Percentiles rank a stretch among this genome's conserved stretches.
These are phyloP conservation scores for Simplicillium aogashimaense DNA, from an alignment of 2,329 filamentous ascomycete species.

Conservation along the genomic window DNA sequence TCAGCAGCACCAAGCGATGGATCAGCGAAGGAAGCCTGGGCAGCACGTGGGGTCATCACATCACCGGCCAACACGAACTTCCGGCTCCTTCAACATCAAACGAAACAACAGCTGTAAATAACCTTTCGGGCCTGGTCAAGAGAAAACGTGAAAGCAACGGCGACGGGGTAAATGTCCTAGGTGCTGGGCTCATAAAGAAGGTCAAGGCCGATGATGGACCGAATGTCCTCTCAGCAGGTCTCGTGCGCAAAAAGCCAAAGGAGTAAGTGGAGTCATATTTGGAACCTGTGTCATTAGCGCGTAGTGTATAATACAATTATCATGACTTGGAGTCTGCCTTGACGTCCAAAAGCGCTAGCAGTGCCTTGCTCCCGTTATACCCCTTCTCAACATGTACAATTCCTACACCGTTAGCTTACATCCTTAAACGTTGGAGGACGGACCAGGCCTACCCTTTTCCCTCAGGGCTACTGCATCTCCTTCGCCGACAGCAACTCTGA, in stretches of 20 bases:
- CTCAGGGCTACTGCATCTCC: too few relatives aligned
- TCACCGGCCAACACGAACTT: constrained; percentile 32
- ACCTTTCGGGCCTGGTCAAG: constrained; percentile 38
- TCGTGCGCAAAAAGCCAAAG: constrained; percentile 48
- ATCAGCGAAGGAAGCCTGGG: constrained; percentile 53
- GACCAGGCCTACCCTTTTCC: too few relatives aligned
- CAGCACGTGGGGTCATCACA: constrained; percentile 38
- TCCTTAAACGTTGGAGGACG: too few relatives aligned
- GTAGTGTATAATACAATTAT: too few relatives aligned
- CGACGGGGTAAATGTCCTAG: constrained; percentile 6
- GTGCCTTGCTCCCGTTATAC: too few relatives aligned
- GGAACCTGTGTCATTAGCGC: too few relatives aligned
- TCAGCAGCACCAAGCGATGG: constrained; percentile 60
- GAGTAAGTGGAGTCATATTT: neutral
- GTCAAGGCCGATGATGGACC: constrained; percentile 27
- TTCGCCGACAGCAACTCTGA: too few relatives aligned
- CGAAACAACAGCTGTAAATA: constrained; percentile 24
- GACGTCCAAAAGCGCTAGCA: too few relatives aligned
- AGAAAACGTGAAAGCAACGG: constrained; percentile 27
- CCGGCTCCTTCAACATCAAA: constrained; percentile 8
- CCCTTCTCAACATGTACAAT: too few relatives aligned
- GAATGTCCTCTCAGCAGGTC: constrained; percentile 29
- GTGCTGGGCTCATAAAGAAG: neutral
- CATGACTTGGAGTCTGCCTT: too few relatives aligned
- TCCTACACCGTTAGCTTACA: too few relatives aligned